Conservation (phyloP, 2,329 filamentous ascomycete genomes). For the Thelonectria rubi region DNA sequence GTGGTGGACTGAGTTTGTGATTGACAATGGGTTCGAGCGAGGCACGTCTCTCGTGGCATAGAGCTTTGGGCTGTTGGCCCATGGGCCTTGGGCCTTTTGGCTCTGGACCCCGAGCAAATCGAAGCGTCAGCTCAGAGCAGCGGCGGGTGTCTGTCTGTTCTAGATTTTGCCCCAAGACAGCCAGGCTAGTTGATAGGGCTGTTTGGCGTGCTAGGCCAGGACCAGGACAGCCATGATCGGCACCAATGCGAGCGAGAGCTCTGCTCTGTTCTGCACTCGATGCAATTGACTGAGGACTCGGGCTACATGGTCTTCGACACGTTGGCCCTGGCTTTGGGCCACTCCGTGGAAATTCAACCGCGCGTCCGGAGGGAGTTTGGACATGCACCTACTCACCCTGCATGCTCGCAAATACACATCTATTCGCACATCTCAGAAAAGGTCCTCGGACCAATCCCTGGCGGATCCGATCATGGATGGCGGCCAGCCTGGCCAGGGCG, state of each 20-base stretch:
- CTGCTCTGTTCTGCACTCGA: not conserved
- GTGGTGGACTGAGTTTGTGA: slow-evolving; percentile 36
- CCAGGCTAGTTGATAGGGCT: slow-evolving; percentile 20
- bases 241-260: not conserved
- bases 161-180: slow-evolving; percentile 29
- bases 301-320: not conserved
- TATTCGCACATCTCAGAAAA: not conserved
- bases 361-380: not conserved
- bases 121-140: slow-evolving; percentile 32
- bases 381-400: not conserved
- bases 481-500: slow-evolving; percentile 10
- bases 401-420: not conserved
- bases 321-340: not conserved
- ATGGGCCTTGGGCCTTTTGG: not conserved
- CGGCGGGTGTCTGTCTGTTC: slow-evolving; percentile 24
- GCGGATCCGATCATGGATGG: slow-evolving; percentile 6
- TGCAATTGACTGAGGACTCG: not conserved
- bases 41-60: slow-evolving; percentile 30
- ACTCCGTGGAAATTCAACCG: not conserved
- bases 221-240: slow-evolving; percentile 21
- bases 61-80: slow-evolving; percentile 24
- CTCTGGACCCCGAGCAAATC: slow-evolving; percentile 22
- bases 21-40: slow-evolving; percentile 26
- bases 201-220: slow-evolving; percentile 14
- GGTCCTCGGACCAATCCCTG: not conserved